Evolutionary conservation across 1,284 basidiomycete genomes (phyloP), one percentile per base, ranked within the genome.

Genomic region (Microbotryomycetes sp.): DNA sequence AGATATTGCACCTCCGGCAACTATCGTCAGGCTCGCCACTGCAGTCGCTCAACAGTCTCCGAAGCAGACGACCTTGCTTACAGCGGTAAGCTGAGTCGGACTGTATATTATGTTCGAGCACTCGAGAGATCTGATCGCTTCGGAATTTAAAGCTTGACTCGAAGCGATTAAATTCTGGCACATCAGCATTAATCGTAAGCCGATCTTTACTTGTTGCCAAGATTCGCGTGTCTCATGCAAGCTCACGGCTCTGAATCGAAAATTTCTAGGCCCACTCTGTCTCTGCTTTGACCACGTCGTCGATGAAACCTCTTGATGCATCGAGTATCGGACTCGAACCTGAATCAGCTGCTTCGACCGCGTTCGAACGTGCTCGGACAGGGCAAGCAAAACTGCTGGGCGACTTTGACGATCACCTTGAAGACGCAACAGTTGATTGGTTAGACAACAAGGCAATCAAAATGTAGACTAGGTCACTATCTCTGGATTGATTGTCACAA

Each of bases 391-490:
- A 79, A 60, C 78, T 79, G 48, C 82, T 88, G 56, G 84, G 83
- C 5, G 86, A 88, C 72, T 88, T 87, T 64, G 87, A 88, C 64
- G 86, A 87, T 66, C 85, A 88, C 75, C 72, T 88, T 54, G 86
- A 87, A 72, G 83, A 87, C 73, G 82, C 84, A 51, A 80, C 79
- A 18, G 82, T 86, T 68, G 82, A 86, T 13, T 72, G 71, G 71
- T 49, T 72, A 24, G 45, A 47, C 3, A 70, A 71, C 28, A 59
- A 64, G 5, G 9, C 45, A 5, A 59, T 71, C 1, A 29, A 54
- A n/a, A 15, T 65, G 5, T 51, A 50, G 27, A 4, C 41, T 23
- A n/a, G 6, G 16, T 21, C 29, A 23, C 23, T 5, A 48, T 9
- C 35, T 13, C 48, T 9, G 9, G 15, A 23, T 13, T 9, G 13